Evolutionary conservation across 176 grass and related monocot genomes (phyloP).

Genomic region (Carex pumila): DNA sequence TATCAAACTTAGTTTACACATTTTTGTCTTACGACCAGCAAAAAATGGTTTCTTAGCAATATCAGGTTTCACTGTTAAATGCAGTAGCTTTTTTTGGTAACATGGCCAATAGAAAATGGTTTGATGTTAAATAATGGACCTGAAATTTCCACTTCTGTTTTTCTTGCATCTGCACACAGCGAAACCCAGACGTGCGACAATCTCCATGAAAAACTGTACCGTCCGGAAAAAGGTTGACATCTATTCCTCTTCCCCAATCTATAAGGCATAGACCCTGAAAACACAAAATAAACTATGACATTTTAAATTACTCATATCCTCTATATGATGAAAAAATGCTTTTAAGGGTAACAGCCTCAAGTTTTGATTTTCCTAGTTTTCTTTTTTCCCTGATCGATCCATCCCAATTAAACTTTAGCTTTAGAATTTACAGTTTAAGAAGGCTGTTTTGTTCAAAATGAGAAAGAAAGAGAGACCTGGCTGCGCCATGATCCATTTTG

Average conservation of each 20-base stretch:
- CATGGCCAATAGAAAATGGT: not conserved
- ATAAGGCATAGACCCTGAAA: slow-evolving; percentile 88
- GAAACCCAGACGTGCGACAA: slow-evolving; percentile 69
- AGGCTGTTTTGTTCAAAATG: not conserved
- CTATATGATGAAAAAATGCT: not conserved
- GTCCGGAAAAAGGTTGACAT: slow-evolving; percentile 53
- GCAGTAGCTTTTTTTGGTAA: not conserved
- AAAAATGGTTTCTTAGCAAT: not conserved
- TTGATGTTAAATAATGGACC: slow-evolving; percentile 22
- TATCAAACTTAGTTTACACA: not conserved
- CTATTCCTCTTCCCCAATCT: slow-evolving; percentile 88
- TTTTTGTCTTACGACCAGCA: not conserved
- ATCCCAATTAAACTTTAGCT: not conserved
- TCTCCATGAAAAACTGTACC: slow-evolving; percentile 52
- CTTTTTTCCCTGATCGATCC: not conserved
- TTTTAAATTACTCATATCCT: not conserved
- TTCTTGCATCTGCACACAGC: slow-evolving; percentile 83
- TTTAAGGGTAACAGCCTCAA: not conserved
- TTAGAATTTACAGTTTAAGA: not conserved
- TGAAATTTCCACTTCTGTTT: slow-evolving; percentile 63
- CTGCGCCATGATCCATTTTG: slow-evolving; percentile 48
- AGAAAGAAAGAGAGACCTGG: slow-evolving; percentile 34
- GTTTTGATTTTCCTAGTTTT: not conserved
- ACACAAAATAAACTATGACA: not conserved
- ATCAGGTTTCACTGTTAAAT: not conserved